These are phyloP conservation scores for Aspergillus egyptiacus DNA, from an alignment of 495 filamentous ascomycete genomes.

Conservation along the genomic window DNA sequence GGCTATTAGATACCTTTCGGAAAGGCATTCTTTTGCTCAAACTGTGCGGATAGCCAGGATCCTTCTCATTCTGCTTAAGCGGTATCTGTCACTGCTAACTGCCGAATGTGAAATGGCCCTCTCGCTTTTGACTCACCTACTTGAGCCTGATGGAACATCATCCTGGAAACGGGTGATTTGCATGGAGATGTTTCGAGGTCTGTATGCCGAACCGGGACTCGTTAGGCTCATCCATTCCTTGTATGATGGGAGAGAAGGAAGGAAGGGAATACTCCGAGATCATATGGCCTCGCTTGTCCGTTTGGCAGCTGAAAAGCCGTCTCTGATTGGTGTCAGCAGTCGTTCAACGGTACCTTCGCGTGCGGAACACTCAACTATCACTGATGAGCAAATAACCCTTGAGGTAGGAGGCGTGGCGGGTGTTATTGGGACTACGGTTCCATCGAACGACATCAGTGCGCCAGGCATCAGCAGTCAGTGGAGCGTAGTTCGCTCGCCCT, in stretches of 20 bases:
- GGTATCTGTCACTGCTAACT: conserved; percentile 66
- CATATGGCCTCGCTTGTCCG: conserved; percentile 79
- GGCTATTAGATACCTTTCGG: conserved; percentile 69
- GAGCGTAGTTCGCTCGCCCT: conserved; percentile 83
- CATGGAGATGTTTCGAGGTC: conserved; percentile 81
- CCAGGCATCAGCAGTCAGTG: conserved; percentile 80
- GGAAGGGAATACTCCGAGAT: conserved; percentile 71
- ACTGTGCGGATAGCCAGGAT: conserved; percentile 79
- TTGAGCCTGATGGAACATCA: conserved; percentile 73
- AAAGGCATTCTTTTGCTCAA: conserved; percentile 71
- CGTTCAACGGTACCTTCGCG: conserved; percentile 71
- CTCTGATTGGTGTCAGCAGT: conserved; percentile 76
- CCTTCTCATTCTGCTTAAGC: conserved; percentile 68
- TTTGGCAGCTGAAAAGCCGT: conserved; percentile 82
- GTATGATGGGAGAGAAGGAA: conserved; percentile 67
- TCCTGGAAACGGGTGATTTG: conserved; percentile 82
- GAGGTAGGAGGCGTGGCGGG: conserved; percentile 85
- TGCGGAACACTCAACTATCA: conserved; percentile 36
- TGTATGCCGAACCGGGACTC: conserved; percentile 73
- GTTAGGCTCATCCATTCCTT: conserved; percentile 73
- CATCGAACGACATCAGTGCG: conserved; percentile 55
- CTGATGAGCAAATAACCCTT: conserved; percentile 74
- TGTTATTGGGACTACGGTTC: conserved; percentile 73
- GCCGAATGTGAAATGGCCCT: conserved; percentile 81
- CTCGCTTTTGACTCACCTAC: conserved; percentile 74